A percentile compares a stretch with the other conserved stretches of the same genome.
Evolutionary conservation across 805 yeast genomes (phyloP).

Genomic region (Cyberlindnera maritima): DNA sequence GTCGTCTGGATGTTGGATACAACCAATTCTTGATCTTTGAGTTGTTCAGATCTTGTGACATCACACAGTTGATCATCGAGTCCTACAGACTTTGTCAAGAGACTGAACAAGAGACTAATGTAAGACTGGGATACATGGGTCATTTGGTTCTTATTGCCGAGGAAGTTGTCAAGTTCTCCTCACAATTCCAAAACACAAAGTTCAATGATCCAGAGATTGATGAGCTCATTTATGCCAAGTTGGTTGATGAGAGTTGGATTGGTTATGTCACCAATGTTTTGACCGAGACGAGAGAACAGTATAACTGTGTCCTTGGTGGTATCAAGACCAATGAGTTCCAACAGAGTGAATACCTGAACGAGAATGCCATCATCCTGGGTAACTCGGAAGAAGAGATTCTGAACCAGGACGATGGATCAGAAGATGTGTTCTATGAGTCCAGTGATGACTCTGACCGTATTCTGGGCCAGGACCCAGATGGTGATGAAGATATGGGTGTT

Average conservation of each 20-base stretch:
- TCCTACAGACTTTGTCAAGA: conserved; percentile 61
- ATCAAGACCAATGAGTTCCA: conserved; percentile 30
- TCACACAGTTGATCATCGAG: conserved; percentile 61
- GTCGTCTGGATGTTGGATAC: conserved; percentile 67
- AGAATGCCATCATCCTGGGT: conserved; percentile 26
- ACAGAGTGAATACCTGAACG: conserved; percentile 22
- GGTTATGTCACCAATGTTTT: conserved; percentile 72
- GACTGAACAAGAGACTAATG: conserved; percentile 56
- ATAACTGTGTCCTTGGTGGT: conserved; percentile 84
- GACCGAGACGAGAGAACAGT: conserved; percentile 79
- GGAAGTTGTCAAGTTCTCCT: conserved; percentile 85
- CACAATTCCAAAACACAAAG: conserved; percentile 30
- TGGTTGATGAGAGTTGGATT: conserved; percentile 55
- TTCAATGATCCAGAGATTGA: conserved; percentile 26
- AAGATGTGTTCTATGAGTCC: conserved; percentile 10
- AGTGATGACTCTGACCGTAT: not conserved
- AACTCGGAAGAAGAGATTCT: conserved; percentile 28
- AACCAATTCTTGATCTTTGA: conserved; percentile 62
- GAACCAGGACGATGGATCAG: conserved; percentile 17
- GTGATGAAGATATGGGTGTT: conserved; percentile 12
- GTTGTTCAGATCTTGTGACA: conserved; percentile 54
- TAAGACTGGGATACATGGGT: conserved; percentile 94
- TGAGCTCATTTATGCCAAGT: conserved; percentile 25
- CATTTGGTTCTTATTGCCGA: conserved; percentile 91
- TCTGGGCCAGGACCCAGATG: conserved; percentile 7